Evolutionary conservation across 306 rosid species (phyloP).

Genomic region (Rosa multiflora): DNA sequence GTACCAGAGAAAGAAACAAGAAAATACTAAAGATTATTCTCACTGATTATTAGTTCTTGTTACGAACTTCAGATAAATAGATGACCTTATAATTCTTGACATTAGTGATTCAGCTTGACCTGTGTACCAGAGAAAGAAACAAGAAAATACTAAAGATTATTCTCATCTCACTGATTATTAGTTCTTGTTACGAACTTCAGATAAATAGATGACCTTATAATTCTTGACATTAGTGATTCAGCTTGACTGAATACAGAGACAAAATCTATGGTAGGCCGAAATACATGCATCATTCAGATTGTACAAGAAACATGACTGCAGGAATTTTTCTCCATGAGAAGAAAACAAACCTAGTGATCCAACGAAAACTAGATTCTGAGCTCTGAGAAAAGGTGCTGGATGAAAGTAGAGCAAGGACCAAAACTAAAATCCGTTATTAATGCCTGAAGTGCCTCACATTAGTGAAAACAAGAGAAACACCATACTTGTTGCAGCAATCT

Average conservation of each 20-base stretch:
- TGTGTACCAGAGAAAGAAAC: not conserved
- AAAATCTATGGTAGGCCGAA: not conserved
- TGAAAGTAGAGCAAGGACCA: not conserved
- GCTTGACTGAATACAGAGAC: not conserved
- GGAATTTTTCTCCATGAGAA: not conserved
- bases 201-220: not conserved
- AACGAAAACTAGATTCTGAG: not conserved
- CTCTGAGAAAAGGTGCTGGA: not conserved
- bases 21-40: not conserved
- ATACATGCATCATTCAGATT: not conserved
- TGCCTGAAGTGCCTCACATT: conserved; percentile 89
- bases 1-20: not conserved
- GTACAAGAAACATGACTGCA: not conserved
- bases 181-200: not conserved
- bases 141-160: not conserved
- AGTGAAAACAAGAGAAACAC: conserved; percentile 82
- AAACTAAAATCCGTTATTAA: not conserved
- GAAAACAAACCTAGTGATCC: not conserved
- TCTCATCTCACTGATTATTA: not conserved
- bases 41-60: not conserved
- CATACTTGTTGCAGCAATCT: conserved; percentile 86
- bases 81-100: not conserved
- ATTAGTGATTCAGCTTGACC: not conserved
- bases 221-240: not conserved
- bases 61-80: not conserved